A percentile compares a stretch with the other conserved stretches of the same genome.
Conservation (phyloP, 2,329 filamentous ascomycete genomes). For the Aspergillus clavatus region DNA sequence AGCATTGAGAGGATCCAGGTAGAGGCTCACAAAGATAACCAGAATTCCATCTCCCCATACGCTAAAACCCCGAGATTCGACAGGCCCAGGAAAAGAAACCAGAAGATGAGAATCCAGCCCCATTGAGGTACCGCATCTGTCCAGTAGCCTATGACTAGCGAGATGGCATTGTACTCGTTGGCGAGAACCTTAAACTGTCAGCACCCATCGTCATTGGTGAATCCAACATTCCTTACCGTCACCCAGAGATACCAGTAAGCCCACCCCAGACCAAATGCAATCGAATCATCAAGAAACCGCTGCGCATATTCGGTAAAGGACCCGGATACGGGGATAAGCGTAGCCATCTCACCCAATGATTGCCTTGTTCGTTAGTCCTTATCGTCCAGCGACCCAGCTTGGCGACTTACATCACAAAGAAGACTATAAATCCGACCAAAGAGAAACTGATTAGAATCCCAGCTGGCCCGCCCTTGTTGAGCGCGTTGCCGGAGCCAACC, state of each 20-base stretch:
- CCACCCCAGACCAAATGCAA: slow-evolving; percentile 65
- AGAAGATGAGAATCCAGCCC: slow-evolving; percentile 46
- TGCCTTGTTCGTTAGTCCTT: slow-evolving; percentile 56
- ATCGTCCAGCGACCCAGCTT: slow-evolving; percentile 6
- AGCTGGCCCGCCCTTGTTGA: slow-evolving; percentile 65
- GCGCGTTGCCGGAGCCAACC: slow-evolving; percentile 65
- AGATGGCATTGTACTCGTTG: slow-evolving; percentile 46
- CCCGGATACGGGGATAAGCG: slow-evolving; percentile 65
- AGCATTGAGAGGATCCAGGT: no score
- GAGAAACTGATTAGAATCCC: slow-evolving; percentile 69
- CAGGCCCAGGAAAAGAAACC: slow-evolving; percentile 40
- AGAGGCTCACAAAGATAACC: slow-evolving; percentile 31
- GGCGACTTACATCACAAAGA: slow-evolving; percentile 35
- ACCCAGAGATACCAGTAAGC: slow-evolving; percentile 58
- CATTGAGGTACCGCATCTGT: slow-evolving; percentile 42
- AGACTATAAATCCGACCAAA: slow-evolving; percentile 65
- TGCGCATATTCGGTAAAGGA: slow-evolving; percentile 67
- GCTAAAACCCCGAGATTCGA: slow-evolving; percentile 41
- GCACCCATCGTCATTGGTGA: neutral
- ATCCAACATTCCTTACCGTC: slow-evolving; percentile 21
- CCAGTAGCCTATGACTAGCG: slow-evolving; percentile 45
- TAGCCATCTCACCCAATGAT: slow-evolving; percentile 69
- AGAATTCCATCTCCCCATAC: slow-evolving; percentile 53
- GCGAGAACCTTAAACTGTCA: slow-evolving; percentile 24
- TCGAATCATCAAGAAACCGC: slow-evolving; percentile 66